Percentiles rank a stretch among this genome's conserved stretches.
These are phyloP conservation scores for Solanum gracilifrons DNA, from an alignment of 257 asterid genomes.

Conservation along the genomic window DNA sequence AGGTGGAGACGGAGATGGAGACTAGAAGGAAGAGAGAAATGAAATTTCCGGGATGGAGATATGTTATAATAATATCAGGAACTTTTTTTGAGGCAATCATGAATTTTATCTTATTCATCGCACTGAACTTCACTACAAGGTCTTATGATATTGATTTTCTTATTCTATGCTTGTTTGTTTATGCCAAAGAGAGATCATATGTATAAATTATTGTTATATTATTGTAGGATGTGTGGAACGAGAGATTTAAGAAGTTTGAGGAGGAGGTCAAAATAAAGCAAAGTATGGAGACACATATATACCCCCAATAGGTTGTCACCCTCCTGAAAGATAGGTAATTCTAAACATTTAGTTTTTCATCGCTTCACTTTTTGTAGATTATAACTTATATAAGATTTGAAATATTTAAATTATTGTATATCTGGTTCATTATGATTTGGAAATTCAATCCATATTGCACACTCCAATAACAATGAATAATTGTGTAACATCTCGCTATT, in stretches of 20 bases:
- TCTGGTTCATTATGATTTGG: no score
- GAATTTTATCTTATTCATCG: conserved; percentile 80
- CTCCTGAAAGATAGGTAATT: no score
- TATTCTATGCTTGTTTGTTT: background rate
- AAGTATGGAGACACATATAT: conserved; percentile 17
- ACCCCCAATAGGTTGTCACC: conserved; percentile 7
- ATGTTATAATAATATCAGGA: conserved; percentile 62
- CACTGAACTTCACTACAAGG: conserved; percentile 71
- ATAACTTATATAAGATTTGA: background rate
- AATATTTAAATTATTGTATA: background rate
- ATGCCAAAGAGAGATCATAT: background rate
- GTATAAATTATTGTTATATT: background rate
- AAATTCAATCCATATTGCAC: no score
- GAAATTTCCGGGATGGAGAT: conserved; percentile 66
- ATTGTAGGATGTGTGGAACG: background rate
- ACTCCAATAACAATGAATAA: no score
- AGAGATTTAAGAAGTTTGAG: conserved; percentile 68
- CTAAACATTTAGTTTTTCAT: no score
- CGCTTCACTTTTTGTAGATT: background rate
- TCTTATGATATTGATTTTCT: background rate
- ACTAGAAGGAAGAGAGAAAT: background rate
- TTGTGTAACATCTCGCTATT: no score
- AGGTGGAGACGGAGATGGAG: background rate
- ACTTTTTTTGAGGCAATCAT: conserved; percentile 44
- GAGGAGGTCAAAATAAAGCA: conserved; percentile 48